Base-by-base conservation (phyloP, 441 rosid genomes). In the Heliophila coronopifolia region DNA sequence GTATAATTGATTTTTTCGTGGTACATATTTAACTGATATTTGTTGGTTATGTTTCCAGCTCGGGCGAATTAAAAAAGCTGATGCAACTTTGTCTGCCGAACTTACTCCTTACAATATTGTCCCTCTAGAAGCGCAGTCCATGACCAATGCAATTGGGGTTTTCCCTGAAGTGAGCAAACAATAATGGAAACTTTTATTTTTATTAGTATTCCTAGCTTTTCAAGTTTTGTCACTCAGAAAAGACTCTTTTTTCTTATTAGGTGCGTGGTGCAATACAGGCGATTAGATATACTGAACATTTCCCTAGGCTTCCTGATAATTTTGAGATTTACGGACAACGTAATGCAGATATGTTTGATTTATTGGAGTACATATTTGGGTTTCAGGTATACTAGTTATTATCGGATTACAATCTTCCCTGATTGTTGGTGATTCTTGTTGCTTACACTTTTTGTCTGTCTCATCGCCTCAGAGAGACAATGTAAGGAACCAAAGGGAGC, bases 401-500 rank as follows among this genome's bases (percentile, higher is more conserved):
- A 16, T 47, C 50, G 25, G 41, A 26, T 59, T 46, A 54, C 34
- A 41, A 19, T 30, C 16, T 49, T 54, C 56, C 51, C 24, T 54
- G 24, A 22, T 32, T 35, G 47, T 23, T 62, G 37, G 44, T 35
- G 11, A 41, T 22, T 32, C 30, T 59, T 33, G 37, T 64, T 26
- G 8, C 38, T 66, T 59, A 37, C 55, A 22, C 28, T 40, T 39
- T 36, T 35, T 32, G 36, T 49, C 26, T 26, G 23, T 25, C 33
- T 44, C 39, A 58, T 45, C 45, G 36, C 41, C 28, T 47, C 90
- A 93, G 99, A 82, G 76, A 64, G 97, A 84, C 66, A 93, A 86
- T 65, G 67, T 83, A 42, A 77, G 91, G 80, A 93, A 93, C 69
- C 99, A 93, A 59, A 82, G 97, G 55, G 97, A 93, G 74, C 83